Evolutionary conservation across 2,329 filamentous ascomycete genomes (phyloP).

Genomic region (Xylaria sp.): DNA sequence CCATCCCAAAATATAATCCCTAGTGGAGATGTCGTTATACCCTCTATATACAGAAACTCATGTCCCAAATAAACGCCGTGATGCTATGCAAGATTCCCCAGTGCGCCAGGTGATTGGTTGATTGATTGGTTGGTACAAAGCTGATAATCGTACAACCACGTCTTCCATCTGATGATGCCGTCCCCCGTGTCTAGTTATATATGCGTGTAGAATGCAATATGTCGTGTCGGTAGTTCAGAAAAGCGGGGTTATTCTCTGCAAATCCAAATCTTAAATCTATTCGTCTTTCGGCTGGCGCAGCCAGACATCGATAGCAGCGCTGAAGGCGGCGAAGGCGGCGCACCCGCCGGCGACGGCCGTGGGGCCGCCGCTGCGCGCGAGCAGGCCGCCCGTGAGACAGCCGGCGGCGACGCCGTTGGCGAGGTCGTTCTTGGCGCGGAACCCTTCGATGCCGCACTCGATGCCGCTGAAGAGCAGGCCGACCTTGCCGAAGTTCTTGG

Average conservation of each 20-base stretch:
- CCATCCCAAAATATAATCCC: slow-evolving; percentile 22
- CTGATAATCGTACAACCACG: slow-evolving; percentile 26
- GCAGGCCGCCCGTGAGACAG: slow-evolving; percentile 88
- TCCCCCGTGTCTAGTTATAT: neutral
- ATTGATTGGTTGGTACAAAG: slow-evolving; percentile 19
- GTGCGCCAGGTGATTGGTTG: slow-evolving; percentile 32
- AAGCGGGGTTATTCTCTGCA: too few relatives aligned
- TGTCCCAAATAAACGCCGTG: slow-evolving; percentile 35
- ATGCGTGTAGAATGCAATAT: neutral
- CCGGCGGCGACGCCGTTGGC: slow-evolving; percentile 88
- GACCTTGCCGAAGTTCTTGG: slow-evolving; percentile 95
- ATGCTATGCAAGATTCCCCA: slow-evolving; percentile 40
- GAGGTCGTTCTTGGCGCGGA: slow-evolving; percentile 93
- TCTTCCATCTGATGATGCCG: slow-evolving; percentile 8
- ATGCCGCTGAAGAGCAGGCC: slow-evolving; percentile 91
- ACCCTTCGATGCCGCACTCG: slow-evolving; percentile 94
- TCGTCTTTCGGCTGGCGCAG: slow-evolving; percentile 81
- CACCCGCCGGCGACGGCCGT: slow-evolving; percentile 90
- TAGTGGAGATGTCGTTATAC: slow-evolving; percentile 43
- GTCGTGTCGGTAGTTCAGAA: too few relatives aligned
- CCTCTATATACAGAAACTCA: slow-evolving; percentile 19
- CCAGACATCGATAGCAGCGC: slow-evolving; percentile 89
- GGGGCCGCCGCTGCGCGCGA: slow-evolving; percentile 88
- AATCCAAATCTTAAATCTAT: slow-evolving; percentile 45
- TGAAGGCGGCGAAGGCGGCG: slow-evolving; percentile 92